These are phyloP conservation scores for Chalciporus piperatus DNA, from an alignment of 768 basidiomycete genomes.

Conservation along the genomic window DNA sequence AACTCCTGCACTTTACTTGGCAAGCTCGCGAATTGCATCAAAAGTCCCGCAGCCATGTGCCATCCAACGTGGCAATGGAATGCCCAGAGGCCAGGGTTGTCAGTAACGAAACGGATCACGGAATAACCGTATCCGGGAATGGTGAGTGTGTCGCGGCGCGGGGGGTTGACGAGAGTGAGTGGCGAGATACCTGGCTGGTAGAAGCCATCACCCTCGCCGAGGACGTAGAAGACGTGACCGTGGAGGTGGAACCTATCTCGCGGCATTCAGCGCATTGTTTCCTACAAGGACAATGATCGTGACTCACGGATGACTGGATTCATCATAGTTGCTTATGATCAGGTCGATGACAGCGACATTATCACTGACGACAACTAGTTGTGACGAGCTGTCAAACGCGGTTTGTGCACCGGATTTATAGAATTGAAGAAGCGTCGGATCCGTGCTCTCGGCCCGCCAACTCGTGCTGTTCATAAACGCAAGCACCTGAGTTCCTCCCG, in stretches of 20 bases:
- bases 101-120: conserved; percentile 39
- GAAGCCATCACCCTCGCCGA: conserved; percentile 35
- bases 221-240: conserved; percentile 35
- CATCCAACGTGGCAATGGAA: conserved; percentile 43
- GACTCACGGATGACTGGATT: conserved; percentile 31
- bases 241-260: conserved; percentile 36
- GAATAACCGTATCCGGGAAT: conserved; percentile 38
- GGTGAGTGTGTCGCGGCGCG: conserved; percentile 41
- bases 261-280: not conserved
- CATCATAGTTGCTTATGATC: conserved; percentile 23
- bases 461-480: conserved; percentile 28
- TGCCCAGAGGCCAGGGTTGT: conserved; percentile 46
- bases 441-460: conserved; percentile 21
- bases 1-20: conserved; percentile 34
- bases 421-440: conserved; percentile 31
- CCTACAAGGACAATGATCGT: not conserved
- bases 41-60: conserved; percentile 40
- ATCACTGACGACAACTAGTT: conserved; percentile 26
- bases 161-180: conserved; percentile 35
- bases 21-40: conserved; percentile 41
- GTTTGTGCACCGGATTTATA: conserved; percentile 25
- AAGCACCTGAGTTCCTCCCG: conserved; percentile 24
- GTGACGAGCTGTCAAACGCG: conserved; percentile 19
- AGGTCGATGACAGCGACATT: conserved; percentile 29
- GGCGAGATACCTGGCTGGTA: conserved; percentile 28